Evolutionary conservation across 371 early-diverging fungal genomes (phyloP).

Genomic region (Rhizomucor miehei): DNA sequence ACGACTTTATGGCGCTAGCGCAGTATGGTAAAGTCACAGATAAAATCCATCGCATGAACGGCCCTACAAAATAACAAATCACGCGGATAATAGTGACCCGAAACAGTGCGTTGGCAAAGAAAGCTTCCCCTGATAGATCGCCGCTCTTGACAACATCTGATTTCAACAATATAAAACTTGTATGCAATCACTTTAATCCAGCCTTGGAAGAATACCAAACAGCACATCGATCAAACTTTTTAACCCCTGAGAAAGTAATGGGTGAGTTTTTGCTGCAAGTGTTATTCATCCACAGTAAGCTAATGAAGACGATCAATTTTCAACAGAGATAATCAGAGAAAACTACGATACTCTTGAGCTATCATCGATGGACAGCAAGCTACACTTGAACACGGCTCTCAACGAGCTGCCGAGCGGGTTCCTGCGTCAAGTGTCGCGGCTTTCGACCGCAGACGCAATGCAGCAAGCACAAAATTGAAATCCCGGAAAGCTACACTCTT

Average conservation of each 20-base stretch:
- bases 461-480: too few relatives aligned
- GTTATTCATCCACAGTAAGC: too few relatives aligned
- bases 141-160: slow-evolving; percentile 19
- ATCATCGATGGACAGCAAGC: too few relatives aligned
- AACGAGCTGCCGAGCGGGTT: too few relatives aligned
- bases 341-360: background rate
- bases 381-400: too few relatives aligned
- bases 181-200: slow-evolving; percentile 44
- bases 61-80: slow-evolving; percentile 14
- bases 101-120: slow-evolving; percentile 5
- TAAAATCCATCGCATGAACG: slow-evolving; percentile 8
- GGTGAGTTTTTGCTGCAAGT: slow-evolving; percentile 13
- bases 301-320: background rate
- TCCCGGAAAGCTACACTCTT: too few relatives aligned
- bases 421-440: too few relatives aligned
- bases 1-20: slow-evolving; percentile 38
- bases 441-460: too few relatives aligned
- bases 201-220: slow-evolving; percentile 38
- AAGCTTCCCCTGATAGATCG: slow-evolving; percentile 22
- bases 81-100: background rate
- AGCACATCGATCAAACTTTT: slow-evolving; percentile 18
- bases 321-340: background rate
- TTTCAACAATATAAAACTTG: slow-evolving; percentile 29
- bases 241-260: slow-evolving; percentile 42
- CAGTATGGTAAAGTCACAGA: slow-evolving; percentile 33